phyloP scores from a whole-genome alignment of 2,329 filamentous ascomycete species.

The Alternaria rosae region DNA sequence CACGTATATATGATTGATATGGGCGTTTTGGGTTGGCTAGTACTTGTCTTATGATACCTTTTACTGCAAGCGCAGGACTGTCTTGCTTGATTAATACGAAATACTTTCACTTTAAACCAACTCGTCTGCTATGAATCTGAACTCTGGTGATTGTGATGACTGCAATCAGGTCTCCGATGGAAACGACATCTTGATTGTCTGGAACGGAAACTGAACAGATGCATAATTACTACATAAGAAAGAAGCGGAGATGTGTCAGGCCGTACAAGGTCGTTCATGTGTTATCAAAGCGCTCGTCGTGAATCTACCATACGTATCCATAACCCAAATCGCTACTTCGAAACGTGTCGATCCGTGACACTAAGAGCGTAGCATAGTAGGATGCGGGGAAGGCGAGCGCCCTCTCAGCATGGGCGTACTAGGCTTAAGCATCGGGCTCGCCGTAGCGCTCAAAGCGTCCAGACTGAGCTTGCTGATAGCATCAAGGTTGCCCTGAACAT shows the following conservation, averaged over 20 bases:
- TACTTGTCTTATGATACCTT: slow-evolving; percentile 1
- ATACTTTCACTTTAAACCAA: background rate
- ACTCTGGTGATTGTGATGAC: background rate
- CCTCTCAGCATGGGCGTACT: slow-evolving; percentile 46
- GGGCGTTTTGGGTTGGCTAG: background rate
- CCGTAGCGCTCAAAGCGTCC: slow-evolving; percentile 45
- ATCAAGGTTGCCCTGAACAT: slow-evolving; percentile 46
- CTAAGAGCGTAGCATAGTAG: slow-evolving; percentile 29
- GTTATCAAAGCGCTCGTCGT: background rate
- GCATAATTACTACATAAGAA: background rate
- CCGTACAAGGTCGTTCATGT: background rate
- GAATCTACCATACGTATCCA: slow-evolving; percentile 1
- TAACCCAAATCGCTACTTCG: background rate
- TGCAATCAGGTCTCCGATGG: too few species aligned
- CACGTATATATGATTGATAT: background rate
- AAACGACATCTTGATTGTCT: too few species aligned
- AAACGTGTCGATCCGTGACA: background rate
- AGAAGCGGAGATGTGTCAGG: background rate
- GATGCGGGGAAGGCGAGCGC: slow-evolving; percentile 44
- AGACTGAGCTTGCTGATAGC: slow-evolving; percentile 49
- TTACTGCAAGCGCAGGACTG: background rate
- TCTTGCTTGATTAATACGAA: background rate
- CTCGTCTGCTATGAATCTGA: background rate
- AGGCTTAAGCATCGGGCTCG: slow-evolving; percentile 46
- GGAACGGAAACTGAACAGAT: background rate